Percentiles rank a stretch among this genome's conserved stretches.
These are phyloP conservation scores for Chlorella sp. DNA, from an alignment of 139 green algal genomes.

Conservation along the genomic window DNA sequence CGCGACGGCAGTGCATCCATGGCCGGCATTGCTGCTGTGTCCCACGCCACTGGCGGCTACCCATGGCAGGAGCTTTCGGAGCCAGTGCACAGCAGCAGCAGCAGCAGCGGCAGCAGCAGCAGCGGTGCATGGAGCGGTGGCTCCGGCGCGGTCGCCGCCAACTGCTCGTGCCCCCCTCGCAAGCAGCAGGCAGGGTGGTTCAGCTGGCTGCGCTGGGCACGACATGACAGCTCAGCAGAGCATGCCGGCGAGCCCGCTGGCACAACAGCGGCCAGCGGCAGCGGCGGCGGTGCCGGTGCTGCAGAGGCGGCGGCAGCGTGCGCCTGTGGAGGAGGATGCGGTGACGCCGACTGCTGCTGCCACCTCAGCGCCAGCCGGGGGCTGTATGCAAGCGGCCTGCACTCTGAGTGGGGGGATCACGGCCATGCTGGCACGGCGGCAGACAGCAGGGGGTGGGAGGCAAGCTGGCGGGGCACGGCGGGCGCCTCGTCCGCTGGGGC, in stretches of 20 bases:
- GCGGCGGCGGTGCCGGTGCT: neutral
- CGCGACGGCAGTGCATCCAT: neutral
- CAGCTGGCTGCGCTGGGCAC: constrained; percentile 29
- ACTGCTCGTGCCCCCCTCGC: neutral
- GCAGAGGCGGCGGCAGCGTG: neutral
- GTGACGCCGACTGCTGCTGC: constrained; percentile 29
- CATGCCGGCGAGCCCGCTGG: neutral
- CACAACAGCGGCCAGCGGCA: neutral
- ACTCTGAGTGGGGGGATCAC: neutral
- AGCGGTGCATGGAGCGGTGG: neutral
- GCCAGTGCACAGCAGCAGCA: neutral
- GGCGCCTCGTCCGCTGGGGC: neutral
- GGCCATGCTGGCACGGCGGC: neutral
- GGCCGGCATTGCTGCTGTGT: neutral
- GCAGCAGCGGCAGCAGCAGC: neutral
- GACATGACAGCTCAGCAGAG: neutral
- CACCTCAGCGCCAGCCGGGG: neutral
- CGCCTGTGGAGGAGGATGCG: neutral
- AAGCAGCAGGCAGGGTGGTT: constrained; percentile 30
- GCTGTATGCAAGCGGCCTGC: neutral
- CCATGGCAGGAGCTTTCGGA: neutral
- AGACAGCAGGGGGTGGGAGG: constrained; percentile 2
- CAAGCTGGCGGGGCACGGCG: neutral
- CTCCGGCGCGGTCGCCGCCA: neutral
- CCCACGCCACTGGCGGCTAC: constrained; percentile 1